Evolutionary conservation across 805 yeast species (phyloP).

Genomic region (Ogataea saltuana): DNA sequence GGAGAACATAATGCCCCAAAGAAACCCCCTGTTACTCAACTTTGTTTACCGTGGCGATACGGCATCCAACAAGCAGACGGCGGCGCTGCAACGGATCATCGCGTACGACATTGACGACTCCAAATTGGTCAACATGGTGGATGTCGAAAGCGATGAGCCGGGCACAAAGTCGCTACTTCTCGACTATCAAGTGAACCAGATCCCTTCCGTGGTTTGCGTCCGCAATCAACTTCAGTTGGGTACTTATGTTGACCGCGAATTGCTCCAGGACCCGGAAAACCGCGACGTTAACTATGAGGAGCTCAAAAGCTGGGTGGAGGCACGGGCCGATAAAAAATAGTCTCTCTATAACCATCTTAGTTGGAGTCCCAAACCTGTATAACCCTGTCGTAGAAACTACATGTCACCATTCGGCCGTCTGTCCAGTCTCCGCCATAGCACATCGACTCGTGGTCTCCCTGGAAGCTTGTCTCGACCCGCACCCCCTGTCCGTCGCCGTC

Average conservation of each 20-base stretch:
- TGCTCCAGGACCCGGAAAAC: constrained; percentile 28
- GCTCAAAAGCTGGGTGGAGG: constrained; percentile 45
- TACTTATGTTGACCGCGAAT: constrained; percentile 35
- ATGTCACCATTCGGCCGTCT: constrained; percentile 61
- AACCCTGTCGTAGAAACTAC: constrained; percentile 88
- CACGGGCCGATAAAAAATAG: constrained; percentile 38
- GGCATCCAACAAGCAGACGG: constrained; percentile 61
- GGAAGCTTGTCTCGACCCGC: constrained; percentile 45
- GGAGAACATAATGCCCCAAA: constrained; percentile 50
- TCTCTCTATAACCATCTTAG: background rate
- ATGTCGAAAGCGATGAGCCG: constrained; percentile 67
- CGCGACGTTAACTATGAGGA: constrained; percentile 45
- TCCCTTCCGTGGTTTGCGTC: constrained; percentile 70
- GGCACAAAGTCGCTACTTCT: constrained; percentile 59
- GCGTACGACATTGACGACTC: constrained; percentile 41
- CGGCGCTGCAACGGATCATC: constrained; percentile 55
- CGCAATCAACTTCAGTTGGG: constrained; percentile 61
- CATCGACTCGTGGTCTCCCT: constrained; percentile 83
- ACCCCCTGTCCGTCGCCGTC: constrained; percentile 31
- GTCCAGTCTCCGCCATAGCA: constrained; percentile 96
- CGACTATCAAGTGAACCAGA: constrained; percentile 50
- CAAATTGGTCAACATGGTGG: constrained; percentile 60
- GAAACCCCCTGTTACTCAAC: constrained; percentile 66
- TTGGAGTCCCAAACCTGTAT: constrained; percentile 67
- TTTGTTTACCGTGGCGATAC: constrained; percentile 70